Percentiles rank a stretch among this genome's conserved stretches.
phyloP scores from a whole-genome alignment of 108 stramenopile genomes.

The Nitzschia sp. region DNA sequence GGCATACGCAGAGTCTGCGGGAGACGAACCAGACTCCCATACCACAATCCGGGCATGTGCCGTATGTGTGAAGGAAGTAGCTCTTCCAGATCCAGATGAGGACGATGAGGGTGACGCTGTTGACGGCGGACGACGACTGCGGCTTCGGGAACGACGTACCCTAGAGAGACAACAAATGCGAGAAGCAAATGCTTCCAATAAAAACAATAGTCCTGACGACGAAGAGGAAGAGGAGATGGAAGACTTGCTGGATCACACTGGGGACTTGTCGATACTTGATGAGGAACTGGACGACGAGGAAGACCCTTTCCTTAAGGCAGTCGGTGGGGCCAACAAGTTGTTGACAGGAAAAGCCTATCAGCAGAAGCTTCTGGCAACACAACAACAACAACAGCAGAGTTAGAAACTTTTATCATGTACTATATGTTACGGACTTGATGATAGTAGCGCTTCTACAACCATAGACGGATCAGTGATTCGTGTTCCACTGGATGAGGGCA shows the following conservation, averaged over 20 bases:
- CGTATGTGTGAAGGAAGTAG: constrained; percentile 74
- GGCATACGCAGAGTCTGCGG: constrained; percentile 18
- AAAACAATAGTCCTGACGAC: constrained; percentile 32
- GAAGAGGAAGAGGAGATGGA: constrained; percentile 19
- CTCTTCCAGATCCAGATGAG: constrained; percentile 63
- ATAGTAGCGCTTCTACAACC: not conserved
- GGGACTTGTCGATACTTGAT: not conserved
- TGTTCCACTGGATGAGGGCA: constrained; percentile 55
- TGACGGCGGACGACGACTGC: constrained; percentile 43
- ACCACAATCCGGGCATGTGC: constrained; percentile 53
- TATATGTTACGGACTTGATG: too few species aligned
- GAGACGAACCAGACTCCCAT: constrained; percentile 4
- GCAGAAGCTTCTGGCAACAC: constrained; percentile 53
- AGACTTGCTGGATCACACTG: constrained; percentile 23
- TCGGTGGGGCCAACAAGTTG: constrained; percentile 73
- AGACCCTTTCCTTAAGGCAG: constrained; percentile 79
- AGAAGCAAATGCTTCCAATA: constrained; percentile 36
- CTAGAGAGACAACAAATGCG: constrained; percentile 59
- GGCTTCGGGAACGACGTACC: constrained; percentile 60
- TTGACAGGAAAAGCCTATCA: constrained; percentile 82
- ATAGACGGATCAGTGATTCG: not conserved
- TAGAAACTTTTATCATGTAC: not conserved
- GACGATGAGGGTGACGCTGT: constrained; percentile 45
- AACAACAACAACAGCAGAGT: constrained; percentile 30
- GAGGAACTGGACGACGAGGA: constrained; percentile 57